Base-by-base conservation (phyloP, 352 stramenopile species). In the Phytophthora quininea region DNA sequence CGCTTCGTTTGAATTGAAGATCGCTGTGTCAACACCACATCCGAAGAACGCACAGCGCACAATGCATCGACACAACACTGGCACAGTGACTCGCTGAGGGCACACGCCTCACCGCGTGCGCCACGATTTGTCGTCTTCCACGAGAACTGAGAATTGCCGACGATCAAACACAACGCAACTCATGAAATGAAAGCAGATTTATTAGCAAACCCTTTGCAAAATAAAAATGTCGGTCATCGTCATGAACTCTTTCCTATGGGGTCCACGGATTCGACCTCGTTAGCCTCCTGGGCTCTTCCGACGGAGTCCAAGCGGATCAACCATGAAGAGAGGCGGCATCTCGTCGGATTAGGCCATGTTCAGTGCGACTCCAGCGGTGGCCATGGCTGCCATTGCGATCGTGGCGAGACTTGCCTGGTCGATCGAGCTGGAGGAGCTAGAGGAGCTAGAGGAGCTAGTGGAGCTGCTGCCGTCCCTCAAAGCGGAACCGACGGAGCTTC, bases 301-400 rank as follows among this genome's bases (percentile, higher is more conserved):
- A 24, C 19, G 19, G 19, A 24, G 19, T 24, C n/a, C 19, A 24
- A 24, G 19, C 19, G 19, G 19, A 24, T 24, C 19, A 24, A 24
- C 19, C 19, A 24, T 24, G 19, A 24, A 40, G 10, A 6, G 35
- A 40, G 35, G 35, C 10, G 35, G 35, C 35, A 40, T 11, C 35
- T 40, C 10, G 35, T 11, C 10, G 6, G 35, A 11, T 40, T 11
- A 40, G 35, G 6, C 35, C 6, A 40, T 40, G 35, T 40, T 40
- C n/a, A 76, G 58, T 24, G 58, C 55, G 30, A 76, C 54, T 56
- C 69, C 64, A n/a, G 59, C 58, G 24, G 73, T 49, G 15, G 64
- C 54, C 31, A 73, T 53, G 19, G 54, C 43, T 4, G 50, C 42
- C 58, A 73, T 69, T 31, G 71, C 12, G 15, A 53, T 15, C 8